Base-by-base conservation (phyloP, 2,329 filamentous ascomycete species). In the Beauveria bassiana region DNA sequence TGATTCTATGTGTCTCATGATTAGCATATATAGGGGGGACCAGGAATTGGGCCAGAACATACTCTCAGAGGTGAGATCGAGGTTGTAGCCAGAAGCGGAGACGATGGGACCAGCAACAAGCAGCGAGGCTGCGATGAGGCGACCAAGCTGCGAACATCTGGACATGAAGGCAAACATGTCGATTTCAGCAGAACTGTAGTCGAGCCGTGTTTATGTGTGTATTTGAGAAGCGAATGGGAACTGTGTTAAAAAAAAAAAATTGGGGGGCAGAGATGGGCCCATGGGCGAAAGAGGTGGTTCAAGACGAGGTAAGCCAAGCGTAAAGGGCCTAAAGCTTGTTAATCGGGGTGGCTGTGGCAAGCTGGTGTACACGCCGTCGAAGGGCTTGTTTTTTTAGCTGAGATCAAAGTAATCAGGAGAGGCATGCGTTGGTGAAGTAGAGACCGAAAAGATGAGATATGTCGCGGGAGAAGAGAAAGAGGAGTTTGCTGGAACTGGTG, bases 1-100 rank as follows among this genome's bases (percentile, higher is more conserved):
- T 1, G 81, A 84, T 49, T 77, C 82, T 85, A 64, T 28, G 61
- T 18, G 3, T 0, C 24, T 16, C 38, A 26, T 45, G 3, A 20
- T 62, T 26, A 62, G 53, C 38, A 38, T 9, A 12, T 9, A 26
- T 38, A 3, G 12, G n/a, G 16, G 18, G 26, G 18, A 26, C 6
- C 24, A 16, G 6, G 34, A 1, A n/a, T 14, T 31, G 46, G 2
- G 26, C n/a, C 14, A 20, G 8, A 16, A 57, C 54, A 20, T 28
- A 58, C 60, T 42, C 20, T 51, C 40, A 12, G 60, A 62, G 7
- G 20, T 52, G 20, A 62, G 16, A 24, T 62, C 54, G 8, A 53
- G 22, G 46, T 31, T 58, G 49, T 62, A 62, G 20, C 53, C 60
- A 20, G 47, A 38, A 16, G 60, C 60, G 6, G 54, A 7, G 16